Conservation (phyloP, 768 basidiomycete genomes). For the Collybiopsis confluens region DNA sequence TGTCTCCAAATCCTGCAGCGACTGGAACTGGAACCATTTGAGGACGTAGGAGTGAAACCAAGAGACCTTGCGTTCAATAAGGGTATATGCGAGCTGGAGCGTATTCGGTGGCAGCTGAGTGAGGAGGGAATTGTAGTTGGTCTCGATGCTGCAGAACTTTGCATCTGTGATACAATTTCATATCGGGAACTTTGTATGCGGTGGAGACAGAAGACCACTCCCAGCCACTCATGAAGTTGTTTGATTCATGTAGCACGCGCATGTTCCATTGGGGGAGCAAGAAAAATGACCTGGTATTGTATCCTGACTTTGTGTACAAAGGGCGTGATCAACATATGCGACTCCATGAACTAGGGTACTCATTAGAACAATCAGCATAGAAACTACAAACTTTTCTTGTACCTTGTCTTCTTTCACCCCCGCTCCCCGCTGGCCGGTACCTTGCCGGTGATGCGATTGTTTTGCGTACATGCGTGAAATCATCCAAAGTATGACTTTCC, state of each 20-base stretch:
- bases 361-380: neutral
- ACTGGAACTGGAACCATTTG: constrained; percentile 99
- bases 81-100: constrained; percentile 74
- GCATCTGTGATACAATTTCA: constrained; percentile 94
- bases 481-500: no score
- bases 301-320: constrained; percentile 96
- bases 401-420: constrained; percentile 77
- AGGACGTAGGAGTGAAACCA: constrained; percentile 87
- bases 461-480: no score
- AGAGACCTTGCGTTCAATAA: constrained; percentile 86
- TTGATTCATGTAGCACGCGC: constrained; percentile 87
- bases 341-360: constrained; percentile 56
- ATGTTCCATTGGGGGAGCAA: constrained; percentile 96
- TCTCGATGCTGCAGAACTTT: constrained; percentile 55
- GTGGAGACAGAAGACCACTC: constrained; percentile 80
- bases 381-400: constrained; percentile 23
- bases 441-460: no score
- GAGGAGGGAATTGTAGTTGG: constrained; percentile 78
- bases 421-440: constrained; percentile 66
- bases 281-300: constrained; percentile 97
- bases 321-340: constrained; percentile 72
- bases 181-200: constrained; percentile 94
- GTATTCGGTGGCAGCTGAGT: constrained; percentile 69
- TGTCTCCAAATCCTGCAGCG: constrained; percentile 95
- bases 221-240: constrained; percentile 91